Percentiles rank a stretch among this genome's conserved stretches.
These are phyloP conservation scores for Claviceps lovelessii DNA, from an alignment of 2,329 filamentous ascomycete species.

Conservation along the genomic window DNA sequence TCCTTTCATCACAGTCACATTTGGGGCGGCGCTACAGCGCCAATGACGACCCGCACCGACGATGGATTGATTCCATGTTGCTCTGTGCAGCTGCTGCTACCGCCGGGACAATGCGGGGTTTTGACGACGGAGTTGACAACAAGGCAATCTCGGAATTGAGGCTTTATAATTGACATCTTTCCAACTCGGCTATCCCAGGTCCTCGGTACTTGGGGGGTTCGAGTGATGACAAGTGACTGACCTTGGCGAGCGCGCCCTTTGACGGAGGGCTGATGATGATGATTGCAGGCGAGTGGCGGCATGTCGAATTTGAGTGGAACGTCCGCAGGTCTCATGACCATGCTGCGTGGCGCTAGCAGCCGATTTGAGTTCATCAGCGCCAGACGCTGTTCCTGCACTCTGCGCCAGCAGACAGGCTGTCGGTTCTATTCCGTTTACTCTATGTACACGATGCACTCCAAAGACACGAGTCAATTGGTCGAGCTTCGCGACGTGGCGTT, in stretches of 20 bases:
- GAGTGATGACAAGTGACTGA: too few relatives aligned
- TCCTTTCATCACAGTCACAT: background rate
- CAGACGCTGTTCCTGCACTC: background rate
- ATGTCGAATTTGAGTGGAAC: conserved; percentile 10
- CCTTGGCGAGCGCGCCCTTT: conserved; percentile 2
- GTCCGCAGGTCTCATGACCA: conserved; percentile 18
- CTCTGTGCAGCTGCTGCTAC: background rate
- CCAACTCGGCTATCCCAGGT: too few relatives aligned
- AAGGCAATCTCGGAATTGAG: background rate
- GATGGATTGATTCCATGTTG: background rate
- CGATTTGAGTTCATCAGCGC: conserved; percentile 8
- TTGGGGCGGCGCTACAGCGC: background rate
- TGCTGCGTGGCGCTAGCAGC: conserved; percentile 15
- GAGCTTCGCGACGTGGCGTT: conserved; percentile 5
- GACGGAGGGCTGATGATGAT: background rate
- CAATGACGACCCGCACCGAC: background rate
- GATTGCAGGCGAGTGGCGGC: background rate
- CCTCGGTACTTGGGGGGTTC: too few relatives aligned
- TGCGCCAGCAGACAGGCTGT: background rate
- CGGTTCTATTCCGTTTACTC: background rate
- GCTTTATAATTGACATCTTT: too few relatives aligned
- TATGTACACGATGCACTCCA: background rate
- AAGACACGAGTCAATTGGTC: conserved; percentile 1
- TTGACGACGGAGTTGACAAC: background rate
- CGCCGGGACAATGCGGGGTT: background rate